Conservation (phyloP, 2,329 filamentous ascomycete genomes). For the Sordariomycetes sp. region DNA sequence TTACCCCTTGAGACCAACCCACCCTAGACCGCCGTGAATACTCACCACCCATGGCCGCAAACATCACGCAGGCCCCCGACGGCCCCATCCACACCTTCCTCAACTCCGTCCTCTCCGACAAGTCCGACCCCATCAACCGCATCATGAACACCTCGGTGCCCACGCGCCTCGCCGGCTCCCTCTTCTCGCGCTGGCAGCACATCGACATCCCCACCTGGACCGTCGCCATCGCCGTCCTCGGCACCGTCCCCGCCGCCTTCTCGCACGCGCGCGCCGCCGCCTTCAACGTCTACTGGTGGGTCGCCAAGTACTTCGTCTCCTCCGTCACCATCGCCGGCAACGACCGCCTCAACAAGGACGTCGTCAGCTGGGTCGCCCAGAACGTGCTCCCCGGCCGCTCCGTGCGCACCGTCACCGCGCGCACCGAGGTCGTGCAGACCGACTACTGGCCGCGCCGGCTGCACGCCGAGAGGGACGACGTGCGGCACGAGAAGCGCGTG, state of each 20-base stretch:
- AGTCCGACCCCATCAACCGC: not conserved
- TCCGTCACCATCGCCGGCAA: conserved; percentile 23
- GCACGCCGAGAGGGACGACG: conserved; percentile 18
- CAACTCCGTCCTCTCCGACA: not conserved
- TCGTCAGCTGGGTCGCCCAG: conserved; percentile 25
- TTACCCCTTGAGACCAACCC: too few species aligned
- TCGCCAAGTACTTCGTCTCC: conserved; percentile 23
- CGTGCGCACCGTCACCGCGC: conserved; percentile 21
- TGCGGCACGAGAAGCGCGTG: conserved; percentile 19
- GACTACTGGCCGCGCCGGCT: conserved; percentile 19
- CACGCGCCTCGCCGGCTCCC: conserved; percentile 20
- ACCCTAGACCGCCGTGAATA: too few species aligned
- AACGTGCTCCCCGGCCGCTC: conserved; percentile 18
- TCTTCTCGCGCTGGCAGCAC: conserved; percentile 21
- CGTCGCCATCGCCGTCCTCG: conserved; percentile 20
- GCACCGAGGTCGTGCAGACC: conserved; percentile 18
- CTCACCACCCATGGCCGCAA: not conserved
- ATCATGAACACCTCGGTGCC: conserved; percentile 7
- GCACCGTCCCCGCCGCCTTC: conserved; percentile 19
- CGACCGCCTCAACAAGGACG: conserved; percentile 24
- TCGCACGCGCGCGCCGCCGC: conserved; percentile 16
- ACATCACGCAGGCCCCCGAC: not conserved
- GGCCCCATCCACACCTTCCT: not conserved
- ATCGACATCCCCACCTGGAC: conserved; percentile 21
- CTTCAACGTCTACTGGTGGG: conserved; percentile 21